Conservation (phyloP, 106 monocot species). For the Amphibolis antarctica region DNA sequence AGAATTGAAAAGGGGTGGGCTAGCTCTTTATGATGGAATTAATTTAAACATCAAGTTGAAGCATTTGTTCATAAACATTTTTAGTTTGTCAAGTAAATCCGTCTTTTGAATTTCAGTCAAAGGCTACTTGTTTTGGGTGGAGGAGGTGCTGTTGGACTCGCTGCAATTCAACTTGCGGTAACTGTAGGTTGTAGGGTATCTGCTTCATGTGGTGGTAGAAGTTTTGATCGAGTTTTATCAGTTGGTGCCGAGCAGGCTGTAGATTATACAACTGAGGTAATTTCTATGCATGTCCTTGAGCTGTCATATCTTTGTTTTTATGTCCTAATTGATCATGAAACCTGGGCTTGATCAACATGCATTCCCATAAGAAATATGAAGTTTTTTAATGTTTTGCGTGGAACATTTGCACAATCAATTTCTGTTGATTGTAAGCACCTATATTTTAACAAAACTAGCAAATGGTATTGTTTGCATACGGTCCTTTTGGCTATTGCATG, state of each 20-base stretch:
- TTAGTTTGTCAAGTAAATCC: too few species aligned
- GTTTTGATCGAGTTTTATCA: slow-evolving; percentile 55
- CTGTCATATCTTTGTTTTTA: too few species aligned
- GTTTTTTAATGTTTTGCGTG: too few species aligned
- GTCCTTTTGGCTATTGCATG: too few species aligned
- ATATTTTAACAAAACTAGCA: too few species aligned
- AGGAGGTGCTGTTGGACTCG: slow-evolving; percentile 94
- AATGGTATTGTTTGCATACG: too few species aligned
- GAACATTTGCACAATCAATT: too few species aligned
- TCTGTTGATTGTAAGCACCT: too few species aligned
- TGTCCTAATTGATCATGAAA: slow-evolving; percentile 1
- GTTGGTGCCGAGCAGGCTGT: slow-evolving; percentile 90
- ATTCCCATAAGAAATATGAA: too few species aligned
- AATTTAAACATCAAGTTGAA: not conserved
- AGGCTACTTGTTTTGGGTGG: slow-evolving; percentile 87
- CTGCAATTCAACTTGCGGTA: slow-evolving; percentile 86
- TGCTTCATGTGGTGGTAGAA: slow-evolving; percentile 76
- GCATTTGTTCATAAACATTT: not conserved
- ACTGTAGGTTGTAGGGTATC: slow-evolving; percentile 64
- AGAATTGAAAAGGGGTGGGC: slow-evolving; percentile 73
- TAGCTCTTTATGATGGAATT: not conserved
- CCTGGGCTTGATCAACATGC: not conserved
- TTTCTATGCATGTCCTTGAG: not conserved
- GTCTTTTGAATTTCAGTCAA: slow-evolving; percentile 32
- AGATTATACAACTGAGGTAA: slow-evolving; percentile 78